Conservation (phyloP, 495 filamentous ascomycete species). For the Stereocaulon alpinum region DNA sequence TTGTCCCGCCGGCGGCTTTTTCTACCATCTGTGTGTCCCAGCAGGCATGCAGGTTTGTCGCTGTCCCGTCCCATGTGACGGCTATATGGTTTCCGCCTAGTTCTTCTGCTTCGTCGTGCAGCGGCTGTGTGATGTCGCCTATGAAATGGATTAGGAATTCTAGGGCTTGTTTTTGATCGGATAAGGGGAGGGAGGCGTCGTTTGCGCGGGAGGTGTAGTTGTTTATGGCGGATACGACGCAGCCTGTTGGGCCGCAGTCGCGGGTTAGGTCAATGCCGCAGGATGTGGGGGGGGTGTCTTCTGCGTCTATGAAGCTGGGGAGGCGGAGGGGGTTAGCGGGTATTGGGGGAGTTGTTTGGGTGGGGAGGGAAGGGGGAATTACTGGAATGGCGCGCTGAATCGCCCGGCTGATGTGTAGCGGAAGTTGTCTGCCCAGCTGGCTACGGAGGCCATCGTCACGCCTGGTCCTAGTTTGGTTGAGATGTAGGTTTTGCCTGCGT, state of each 20-base stretch:
- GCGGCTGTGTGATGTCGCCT: slow-evolving; percentile 54
- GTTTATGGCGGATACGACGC: slow-evolving; percentile 48
- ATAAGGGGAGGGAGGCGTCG: slow-evolving; percentile 19
- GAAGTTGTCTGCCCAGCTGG: slow-evolving; percentile 53
- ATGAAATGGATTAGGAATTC: slow-evolving; percentile 51
- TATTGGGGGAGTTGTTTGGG: neutral
- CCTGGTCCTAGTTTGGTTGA: slow-evolving; percentile 39
- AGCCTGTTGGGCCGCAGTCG: slow-evolving; percentile 49
- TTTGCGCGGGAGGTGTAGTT: slow-evolving; percentile 43
- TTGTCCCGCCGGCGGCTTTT: slow-evolving; percentile 38
- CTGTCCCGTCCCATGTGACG: slow-evolving; percentile 43
- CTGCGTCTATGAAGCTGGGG: slow-evolving; percentile 47
- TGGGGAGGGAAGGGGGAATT: too few species aligned
- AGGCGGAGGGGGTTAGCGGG: neutral
- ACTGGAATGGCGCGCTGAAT: slow-evolving; percentile 44
- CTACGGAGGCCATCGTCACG: slow-evolving; percentile 45
- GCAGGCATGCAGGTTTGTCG: slow-evolving; percentile 50
- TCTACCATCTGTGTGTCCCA: slow-evolving; percentile 60
- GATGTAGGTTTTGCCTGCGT: slow-evolving; percentile 36
- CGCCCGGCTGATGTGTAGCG: slow-evolving; percentile 41
- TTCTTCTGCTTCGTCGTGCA: slow-evolving; percentile 49
- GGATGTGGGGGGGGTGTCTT: slow-evolving; percentile 45
- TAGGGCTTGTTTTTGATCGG: slow-evolving; percentile 29
- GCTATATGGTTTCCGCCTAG: slow-evolving; percentile 49
- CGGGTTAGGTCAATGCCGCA: slow-evolving; percentile 47